Conservation (phyloP, 2,329 filamentous ascomycete species). For the Atkinsonella hypoxylon region DNA sequence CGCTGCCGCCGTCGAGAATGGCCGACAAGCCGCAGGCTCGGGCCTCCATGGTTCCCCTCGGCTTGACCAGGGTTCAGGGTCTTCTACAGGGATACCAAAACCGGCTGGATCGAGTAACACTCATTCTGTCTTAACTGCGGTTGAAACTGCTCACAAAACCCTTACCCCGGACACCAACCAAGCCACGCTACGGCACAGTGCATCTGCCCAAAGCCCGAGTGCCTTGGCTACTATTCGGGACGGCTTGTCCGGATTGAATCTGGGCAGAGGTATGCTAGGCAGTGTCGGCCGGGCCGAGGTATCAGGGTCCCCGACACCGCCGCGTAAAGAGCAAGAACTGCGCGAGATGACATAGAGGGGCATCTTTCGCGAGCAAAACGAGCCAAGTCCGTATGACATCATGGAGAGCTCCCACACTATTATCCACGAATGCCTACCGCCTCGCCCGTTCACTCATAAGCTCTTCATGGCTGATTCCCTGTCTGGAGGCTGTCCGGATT, state of each 20-base stretch:
- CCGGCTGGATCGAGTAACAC: constrained; percentile 26
- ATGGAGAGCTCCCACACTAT: constrained; percentile 18
- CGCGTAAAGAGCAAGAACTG: constrained; percentile 29
- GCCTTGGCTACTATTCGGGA: constrained; percentile 35
- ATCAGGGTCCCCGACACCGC: constrained; percentile 11
- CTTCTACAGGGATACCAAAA: constrained; percentile 21
- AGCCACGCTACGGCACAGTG: constrained; percentile 29
- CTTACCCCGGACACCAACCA: constrained; percentile 29
- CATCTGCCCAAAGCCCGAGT: constrained; percentile 31
- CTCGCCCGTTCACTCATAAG: constrained; percentile 1
- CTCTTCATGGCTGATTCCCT: not conserved
- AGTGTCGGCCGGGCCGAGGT: constrained; percentile 18
- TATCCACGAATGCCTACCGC: not conserved
- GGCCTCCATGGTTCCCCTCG: constrained; percentile 18
- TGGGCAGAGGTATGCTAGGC: constrained; percentile 35
- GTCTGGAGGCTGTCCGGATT: not conserved
- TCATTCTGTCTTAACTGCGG: constrained; percentile 44
- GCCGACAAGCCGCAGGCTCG: constrained; percentile 25
- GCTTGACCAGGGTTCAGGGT: constrained; percentile 12
- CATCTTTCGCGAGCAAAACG: constrained; percentile 21
- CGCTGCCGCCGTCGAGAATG: constrained; percentile 37
- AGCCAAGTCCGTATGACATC: constrained; percentile 21
- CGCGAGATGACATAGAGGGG: constrained; percentile 34
- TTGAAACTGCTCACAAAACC: constrained; percentile 45
- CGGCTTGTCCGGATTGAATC: constrained; percentile 33